Evolutionary conservation across 2,329 filamentous ascomycete genomes (phyloP).

Genomic region (Cladophialophora carrionii): DNA sequence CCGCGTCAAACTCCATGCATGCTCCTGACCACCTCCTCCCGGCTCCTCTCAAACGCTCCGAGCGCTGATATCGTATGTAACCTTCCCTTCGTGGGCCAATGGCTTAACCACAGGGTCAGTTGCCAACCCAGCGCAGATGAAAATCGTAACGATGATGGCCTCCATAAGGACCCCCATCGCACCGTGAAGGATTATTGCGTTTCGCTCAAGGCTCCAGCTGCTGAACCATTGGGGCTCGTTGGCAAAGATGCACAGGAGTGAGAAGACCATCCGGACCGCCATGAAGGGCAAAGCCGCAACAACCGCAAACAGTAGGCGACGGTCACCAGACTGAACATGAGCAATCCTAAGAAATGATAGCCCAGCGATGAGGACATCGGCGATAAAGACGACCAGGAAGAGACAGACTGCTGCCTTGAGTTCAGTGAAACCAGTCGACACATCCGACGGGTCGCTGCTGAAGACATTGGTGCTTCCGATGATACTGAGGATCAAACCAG

Average conservation of each 20-base stretch:
- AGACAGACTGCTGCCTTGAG: conserved; percentile 51
- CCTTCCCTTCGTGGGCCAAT: conserved; percentile 15
- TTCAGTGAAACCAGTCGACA: conserved; percentile 41
- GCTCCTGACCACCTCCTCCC: background rate
- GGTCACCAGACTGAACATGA: conserved; percentile 51
- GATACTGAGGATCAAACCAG: conserved; percentile 48
- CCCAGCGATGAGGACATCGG: conserved; percentile 42
- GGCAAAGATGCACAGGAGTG: conserved; percentile 50
- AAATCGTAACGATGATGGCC: conserved; percentile 52
- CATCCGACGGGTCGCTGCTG: conserved; percentile 39
- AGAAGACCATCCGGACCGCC: conserved; percentile 56
- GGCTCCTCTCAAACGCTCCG: conserved; percentile 4
- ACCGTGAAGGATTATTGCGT: conserved; percentile 48
- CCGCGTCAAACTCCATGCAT: background rate
- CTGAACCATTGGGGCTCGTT: conserved; percentile 49
- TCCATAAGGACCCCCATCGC: conserved; percentile 58
- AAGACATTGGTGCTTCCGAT: conserved; percentile 50
- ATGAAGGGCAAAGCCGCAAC: conserved; percentile 54
- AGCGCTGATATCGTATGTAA: conserved; percentile 5
- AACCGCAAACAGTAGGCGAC: conserved; percentile 52
- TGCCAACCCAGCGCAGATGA: conserved; percentile 42
- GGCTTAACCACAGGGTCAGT: conserved; percentile 1
- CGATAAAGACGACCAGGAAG: conserved; percentile 49
- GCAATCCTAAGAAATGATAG: conserved; percentile 41
- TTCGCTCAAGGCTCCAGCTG: conserved; percentile 41